Evolutionary conservation across 352 stramenopile genomes (phyloP), one percentile per base, ranked within the genome.

Genomic region (Globisporangium takayamanum): DNA sequence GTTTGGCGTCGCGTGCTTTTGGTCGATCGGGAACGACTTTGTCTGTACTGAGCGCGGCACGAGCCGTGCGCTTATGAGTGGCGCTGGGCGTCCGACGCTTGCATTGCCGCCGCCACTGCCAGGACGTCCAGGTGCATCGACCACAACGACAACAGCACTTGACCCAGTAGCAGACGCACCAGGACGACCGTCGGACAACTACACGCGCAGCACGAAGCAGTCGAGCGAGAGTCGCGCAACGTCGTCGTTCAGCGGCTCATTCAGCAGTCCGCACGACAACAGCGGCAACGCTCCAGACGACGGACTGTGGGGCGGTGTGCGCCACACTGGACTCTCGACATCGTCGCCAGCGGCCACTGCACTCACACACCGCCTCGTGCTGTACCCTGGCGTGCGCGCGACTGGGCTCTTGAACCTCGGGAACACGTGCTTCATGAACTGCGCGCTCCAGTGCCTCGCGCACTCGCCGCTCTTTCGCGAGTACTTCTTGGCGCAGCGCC

Each of bases 401-500:
- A 92, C 82, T 0, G 79, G 82, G 1, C 60, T 92, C 11, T 55
- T 88, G 16, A 95, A 95, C 55, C 74, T 95, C 66, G 87, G 87
- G 47, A 95, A 95, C 59, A 94, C 87, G 4, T 95, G 87, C 66
- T 95, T 94, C 49, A 87, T 95, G 71, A 95, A 94, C 68, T 89
- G 80, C 25, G 85, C 85, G 30, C 65, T 95, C 14, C 87, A 95
- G 63, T 99, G 97, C 60, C 78, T 99, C 26, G 82, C 80, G 15
- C 90, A 99, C 68, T 98, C 96, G 3, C 82, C 89, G 18, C 71
- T 98, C 28, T 78, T 99, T 30, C 79, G 89, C 12, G 82, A 97
- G 55, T 99, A 98, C 64, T 98, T 99, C 69, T 63, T 99, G 2
- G 94, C 79, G 12, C 88, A 94, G 28, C 76, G 89, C 41, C 98